Evolutionary conservation across 192 early-diverging fungal genomes (phyloP).

Genomic region (Dissophora globulifera): DNA sequence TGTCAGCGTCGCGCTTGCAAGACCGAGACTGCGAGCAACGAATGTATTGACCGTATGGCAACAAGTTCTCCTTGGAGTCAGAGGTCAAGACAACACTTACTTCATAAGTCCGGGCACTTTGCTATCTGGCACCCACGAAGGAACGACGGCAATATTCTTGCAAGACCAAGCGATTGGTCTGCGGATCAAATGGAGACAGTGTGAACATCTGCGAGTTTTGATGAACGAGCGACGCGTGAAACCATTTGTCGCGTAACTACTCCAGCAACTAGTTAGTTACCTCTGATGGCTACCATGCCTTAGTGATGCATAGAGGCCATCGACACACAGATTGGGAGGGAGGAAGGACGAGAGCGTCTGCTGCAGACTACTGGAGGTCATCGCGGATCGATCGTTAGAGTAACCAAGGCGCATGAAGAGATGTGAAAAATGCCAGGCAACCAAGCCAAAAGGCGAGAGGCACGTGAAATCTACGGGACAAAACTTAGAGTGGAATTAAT

Average conservation of each 20-base stretch:
- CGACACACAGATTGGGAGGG: slow-evolving; percentile 36
- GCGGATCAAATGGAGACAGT: not conserved
- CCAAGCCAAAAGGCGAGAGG: no score
- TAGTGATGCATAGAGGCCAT: slow-evolving; percentile 36
- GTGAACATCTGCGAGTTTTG: no score
- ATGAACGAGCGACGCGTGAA: not conserved
- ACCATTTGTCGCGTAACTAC: no score
- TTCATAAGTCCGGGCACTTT: slow-evolving; percentile 47
- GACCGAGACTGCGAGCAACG: no score
- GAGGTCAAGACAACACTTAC: no score
- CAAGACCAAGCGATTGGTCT: slow-evolving; percentile 50
- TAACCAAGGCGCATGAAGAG: not conserved
- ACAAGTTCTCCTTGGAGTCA: no score
- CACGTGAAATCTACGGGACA: no score
- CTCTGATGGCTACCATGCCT: slow-evolving; percentile 44
- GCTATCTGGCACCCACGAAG: slow-evolving; percentile 48
- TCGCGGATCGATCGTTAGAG: not conserved
- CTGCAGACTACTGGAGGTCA: slow-evolving; percentile 19
- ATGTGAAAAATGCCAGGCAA: no score
- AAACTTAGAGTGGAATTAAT: no score
- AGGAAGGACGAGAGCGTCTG: slow-evolving; percentile 35
- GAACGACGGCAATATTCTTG: slow-evolving; percentile 43
- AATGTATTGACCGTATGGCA: no score
- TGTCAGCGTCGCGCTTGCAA: no score
- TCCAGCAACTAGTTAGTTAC: slow-evolving; percentile 1